Evolutionary conservation across 148 eudicot species (phyloP).

Genomic region (Suaeda aralocaspica): DNA sequence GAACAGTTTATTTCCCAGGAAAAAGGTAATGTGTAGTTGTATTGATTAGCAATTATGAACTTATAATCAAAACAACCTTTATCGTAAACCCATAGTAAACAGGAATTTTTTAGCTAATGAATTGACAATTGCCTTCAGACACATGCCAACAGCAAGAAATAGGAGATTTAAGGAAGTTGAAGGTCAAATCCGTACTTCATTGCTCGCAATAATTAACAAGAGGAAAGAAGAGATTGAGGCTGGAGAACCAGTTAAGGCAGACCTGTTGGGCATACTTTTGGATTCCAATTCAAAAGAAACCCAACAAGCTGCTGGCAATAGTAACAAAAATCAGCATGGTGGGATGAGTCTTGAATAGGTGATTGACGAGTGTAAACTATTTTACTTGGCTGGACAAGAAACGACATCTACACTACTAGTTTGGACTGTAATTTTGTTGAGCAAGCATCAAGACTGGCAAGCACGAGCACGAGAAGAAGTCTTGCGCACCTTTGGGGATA

Average conservation of each 20-base stretch:
- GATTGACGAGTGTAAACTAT: slow-evolving; percentile 25
- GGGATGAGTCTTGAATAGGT: not conserved
- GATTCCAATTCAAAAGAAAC: not conserved
- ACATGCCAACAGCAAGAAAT: slow-evolving; percentile 17
- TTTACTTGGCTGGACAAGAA: slow-evolving; percentile 29
- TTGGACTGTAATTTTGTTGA: slow-evolving; percentile 10
- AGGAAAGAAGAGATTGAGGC: not conserved
- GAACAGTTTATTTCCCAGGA: slow-evolving; percentile 12
- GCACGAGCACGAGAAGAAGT: slow-evolving; percentile 26
- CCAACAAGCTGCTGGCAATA: not conserved
- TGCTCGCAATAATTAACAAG: not conserved
- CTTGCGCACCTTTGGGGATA: not conserved
- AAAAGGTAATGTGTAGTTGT: not conserved
- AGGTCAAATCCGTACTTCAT: not conserved
- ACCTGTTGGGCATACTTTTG: not conserved
- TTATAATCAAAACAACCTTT: not conserved
- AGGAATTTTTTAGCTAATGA: no score
- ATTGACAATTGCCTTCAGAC: slow-evolving; percentile 9
- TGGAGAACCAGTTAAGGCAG: not conserved
- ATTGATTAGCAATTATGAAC: no score
- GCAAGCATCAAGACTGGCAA: slow-evolving; percentile 29
- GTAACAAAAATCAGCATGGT: not conserved
- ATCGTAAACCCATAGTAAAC: not conserved
- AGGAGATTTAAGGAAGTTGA: slow-evolving; percentile 13
- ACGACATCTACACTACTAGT: not conserved